Conservation (phyloP, 257 asterid species). For the Phtheirospermum japonicum region DNA sequence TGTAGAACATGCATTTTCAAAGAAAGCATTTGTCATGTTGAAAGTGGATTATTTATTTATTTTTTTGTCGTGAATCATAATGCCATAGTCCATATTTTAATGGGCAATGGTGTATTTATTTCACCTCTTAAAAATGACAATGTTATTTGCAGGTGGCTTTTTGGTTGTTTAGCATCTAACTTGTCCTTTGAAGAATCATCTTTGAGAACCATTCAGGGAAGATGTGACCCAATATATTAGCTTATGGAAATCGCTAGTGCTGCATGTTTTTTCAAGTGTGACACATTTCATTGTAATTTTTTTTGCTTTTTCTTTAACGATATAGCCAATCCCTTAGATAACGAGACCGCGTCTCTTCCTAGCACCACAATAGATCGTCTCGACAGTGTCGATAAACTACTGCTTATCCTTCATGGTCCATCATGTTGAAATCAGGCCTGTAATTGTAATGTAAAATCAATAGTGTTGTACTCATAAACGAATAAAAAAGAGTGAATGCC, state of each 20-base stretch:
- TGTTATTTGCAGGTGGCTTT: conserved; percentile 31
- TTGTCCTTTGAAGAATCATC: conserved; percentile 13
- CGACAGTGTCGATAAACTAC: no score
- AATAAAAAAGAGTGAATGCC: no score
- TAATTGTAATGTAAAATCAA: no score
- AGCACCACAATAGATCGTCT: no score
- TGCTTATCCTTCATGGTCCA: no score
- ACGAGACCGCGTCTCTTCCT: no score
- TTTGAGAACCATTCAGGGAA: conserved; percentile 20
- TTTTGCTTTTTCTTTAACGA: background rate
- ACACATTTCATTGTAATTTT: conserved; percentile 13
- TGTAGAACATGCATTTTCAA: background rate
- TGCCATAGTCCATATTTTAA: background rate
- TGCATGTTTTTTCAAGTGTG: background rate
- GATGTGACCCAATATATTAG: conserved; percentile 17
- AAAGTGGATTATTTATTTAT: background rate
- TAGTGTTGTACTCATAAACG: no score
- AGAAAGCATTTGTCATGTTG: background rate
- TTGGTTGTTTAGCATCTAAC: conserved; percentile 25
- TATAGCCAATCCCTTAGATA: no score
- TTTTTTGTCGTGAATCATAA: background rate
- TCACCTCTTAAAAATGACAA: conserved; percentile 12
- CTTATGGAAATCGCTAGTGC: conserved; percentile 16
- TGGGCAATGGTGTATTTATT: background rate
- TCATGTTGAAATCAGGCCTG: no score